Evolutionary conservation across 768 basidiomycete species (phyloP).

Genomic region (Fomitopsis serialis): DNA sequence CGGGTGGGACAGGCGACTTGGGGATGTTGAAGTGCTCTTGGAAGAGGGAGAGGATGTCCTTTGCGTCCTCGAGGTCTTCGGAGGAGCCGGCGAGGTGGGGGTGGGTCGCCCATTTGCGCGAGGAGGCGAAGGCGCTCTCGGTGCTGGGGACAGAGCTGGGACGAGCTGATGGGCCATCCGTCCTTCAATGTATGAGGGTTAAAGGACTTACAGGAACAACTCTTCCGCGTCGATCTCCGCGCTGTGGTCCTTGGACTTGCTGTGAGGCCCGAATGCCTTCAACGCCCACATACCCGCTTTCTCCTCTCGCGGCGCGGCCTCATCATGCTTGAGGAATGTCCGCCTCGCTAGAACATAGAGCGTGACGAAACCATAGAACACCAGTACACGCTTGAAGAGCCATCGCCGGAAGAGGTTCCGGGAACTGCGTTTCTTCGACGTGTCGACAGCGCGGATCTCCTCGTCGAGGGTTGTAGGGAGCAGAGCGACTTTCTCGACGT

Average conservation of each 20-base stretch:
- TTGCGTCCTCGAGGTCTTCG: constrained; percentile 55
- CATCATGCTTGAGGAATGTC: background rate
- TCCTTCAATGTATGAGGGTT: background rate
- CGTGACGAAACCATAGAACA: background rate
- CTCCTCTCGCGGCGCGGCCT: background rate
- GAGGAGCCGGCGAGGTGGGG: constrained; percentile 61
- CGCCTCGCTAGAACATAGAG: background rate
- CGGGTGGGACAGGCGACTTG: constrained; percentile 40
- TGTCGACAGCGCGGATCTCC: background rate
- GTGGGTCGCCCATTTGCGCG: constrained; percentile 49
- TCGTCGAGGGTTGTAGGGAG: background rate
- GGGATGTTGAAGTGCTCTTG: constrained; percentile 56
- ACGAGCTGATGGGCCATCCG: background rate
- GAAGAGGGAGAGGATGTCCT: constrained; percentile 60
- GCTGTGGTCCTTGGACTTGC: background rate
- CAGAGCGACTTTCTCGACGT: constrained; percentile 1
- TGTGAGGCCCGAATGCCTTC: constrained; percentile 2
- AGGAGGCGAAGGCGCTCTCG: constrained; percentile 52
- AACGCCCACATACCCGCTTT: constrained; percentile 2
- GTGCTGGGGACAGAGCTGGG: constrained; percentile 49
- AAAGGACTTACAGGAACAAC: constrained; percentile 29
- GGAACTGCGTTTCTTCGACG: background rate
- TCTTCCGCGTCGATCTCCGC: constrained; percentile 21
- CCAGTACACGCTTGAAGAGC: background rate
- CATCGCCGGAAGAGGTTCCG: background rate